Evolutionary conservation across 441 rosid species (phyloP).

Genomic region (Arabidopsis hybrid): DNA sequence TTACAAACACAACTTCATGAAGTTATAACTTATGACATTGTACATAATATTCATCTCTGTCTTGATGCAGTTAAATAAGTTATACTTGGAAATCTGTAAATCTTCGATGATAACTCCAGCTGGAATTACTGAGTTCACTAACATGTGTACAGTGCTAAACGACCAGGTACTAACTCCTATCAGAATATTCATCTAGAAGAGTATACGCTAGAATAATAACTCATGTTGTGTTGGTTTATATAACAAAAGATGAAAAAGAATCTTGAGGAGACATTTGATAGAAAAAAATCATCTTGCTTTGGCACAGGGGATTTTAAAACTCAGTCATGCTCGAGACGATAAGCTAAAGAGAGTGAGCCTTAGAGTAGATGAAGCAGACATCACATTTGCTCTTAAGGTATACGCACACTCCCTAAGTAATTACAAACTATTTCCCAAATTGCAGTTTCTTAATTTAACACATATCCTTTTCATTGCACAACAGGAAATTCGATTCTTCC

Average conservation of each 20-base stretch:
- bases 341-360: slow-evolving; percentile 69
- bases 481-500: slow-evolving; percentile 89
- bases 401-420: neutral
- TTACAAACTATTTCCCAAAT: slow-evolving; percentile 11
- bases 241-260: neutral
- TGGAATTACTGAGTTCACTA: slow-evolving; percentile 69
- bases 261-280: neutral
- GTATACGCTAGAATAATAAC: neutral
- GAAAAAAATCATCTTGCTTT: slow-evolving; percentile 3
- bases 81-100: slow-evolving; percentile 73
- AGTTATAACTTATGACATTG: neutral
- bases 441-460: slow-evolving; percentile 2
- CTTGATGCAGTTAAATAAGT: slow-evolving; percentile 71
- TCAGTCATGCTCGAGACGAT: slow-evolving; percentile 77
- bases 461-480: slow-evolving; percentile 8
- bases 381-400: slow-evolving; percentile 90
- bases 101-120: slow-evolving; percentile 69
- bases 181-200: neutral
- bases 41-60: slow-evolving; percentile 25
- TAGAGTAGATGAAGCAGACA: slow-evolving; percentile 77
- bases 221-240: slow-evolving; percentile 4
- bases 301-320: slow-evolving; percentile 75
- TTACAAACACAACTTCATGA: slow-evolving; percentile 14
- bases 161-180: slow-evolving; percentile 64
- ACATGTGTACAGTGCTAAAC: slow-evolving; percentile 79